Evolutionary conservation across 345 rosid species (phyloP).

Genomic region (Zanthoxylum bungeanum): DNA sequence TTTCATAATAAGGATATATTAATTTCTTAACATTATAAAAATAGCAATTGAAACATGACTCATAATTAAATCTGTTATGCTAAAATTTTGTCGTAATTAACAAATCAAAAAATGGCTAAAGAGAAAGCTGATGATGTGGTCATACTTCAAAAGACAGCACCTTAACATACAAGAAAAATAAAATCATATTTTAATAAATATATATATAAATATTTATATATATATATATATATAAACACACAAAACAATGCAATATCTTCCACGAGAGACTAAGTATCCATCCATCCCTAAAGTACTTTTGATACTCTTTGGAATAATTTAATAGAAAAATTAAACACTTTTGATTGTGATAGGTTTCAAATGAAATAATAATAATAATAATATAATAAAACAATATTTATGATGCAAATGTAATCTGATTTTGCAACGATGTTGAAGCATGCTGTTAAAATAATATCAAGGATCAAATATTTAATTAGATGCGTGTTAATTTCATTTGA

Average conservation of each 20-base stretch:
- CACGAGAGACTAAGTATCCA: conserved; percentile 8
- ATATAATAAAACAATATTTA: background rate
- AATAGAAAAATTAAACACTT: background rate
- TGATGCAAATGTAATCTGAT: background rate
- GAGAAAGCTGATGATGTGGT: background rate
- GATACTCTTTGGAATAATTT: background rate
- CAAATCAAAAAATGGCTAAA: background rate
- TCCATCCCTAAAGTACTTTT: no score
- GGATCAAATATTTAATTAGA: background rate
- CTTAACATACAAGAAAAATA: conserved; percentile 4
- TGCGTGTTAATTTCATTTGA: background rate
- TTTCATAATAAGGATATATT: no score
- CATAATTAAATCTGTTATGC: background rate
- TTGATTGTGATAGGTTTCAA: conserved; percentile 15
- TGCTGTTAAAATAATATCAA: no score
- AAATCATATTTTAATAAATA: no score
- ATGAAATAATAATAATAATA: background rate
- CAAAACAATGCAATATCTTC: background rate
- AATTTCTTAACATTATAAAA: no score
- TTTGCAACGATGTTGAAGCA: background rate
- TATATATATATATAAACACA: no score
- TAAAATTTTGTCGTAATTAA: background rate
- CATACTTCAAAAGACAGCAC: background rate
- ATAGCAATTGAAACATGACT: no score
- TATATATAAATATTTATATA: no score